Base-by-base conservation (phyloP, 306 rosid genomes). In the Pyrus communis region DNA sequence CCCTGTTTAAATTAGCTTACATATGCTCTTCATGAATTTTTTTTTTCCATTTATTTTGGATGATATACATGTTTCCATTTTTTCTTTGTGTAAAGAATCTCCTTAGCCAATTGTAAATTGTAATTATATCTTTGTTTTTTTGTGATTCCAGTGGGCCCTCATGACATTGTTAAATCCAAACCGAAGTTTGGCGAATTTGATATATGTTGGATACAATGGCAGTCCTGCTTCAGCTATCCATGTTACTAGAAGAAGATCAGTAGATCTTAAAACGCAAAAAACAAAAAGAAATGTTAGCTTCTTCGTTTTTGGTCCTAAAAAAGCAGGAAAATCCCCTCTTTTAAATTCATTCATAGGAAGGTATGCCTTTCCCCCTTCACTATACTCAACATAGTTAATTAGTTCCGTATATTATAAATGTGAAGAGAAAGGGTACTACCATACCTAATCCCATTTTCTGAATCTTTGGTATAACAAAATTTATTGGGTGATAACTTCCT, bases 261-360 rank as follows among this genome's bases (percentile, higher is more conserved):
- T 82, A 52, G 96, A 90, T 62, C 86, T 91, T 54, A 95, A 88
- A 77, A 92, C 81, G 84, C 88, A 88, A 76, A 84, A 67, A 71
- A 84, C 95, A 40, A 96, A 89, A 78, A 87, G 95, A 86, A 95
- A 87, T 79, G 95, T 88, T 77, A 96, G 85, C 57, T 95, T 97
- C 90, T 92, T 86, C 73, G 96, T 95, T 77, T 95, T 95, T 86
- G 98, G 98, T 79, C 85, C 96, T 6, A 90, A 84, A 82, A 85
- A 80, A 78, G 79, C 97, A 2, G 98, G 97, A 77, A 95, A 95
- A 84, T 92, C 97, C 67, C 82, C 96, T 82, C 83, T 95, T 43
- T 83, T 90, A 85, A 75, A 90, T 86, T 87, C 96, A 63, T 89
- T 90, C 71, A 75, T 90, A 81, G 88, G 88, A 80, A 92, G 98